A percentile compares a stretch with the other conserved stretches of the same genome.
phyloP scores from a whole-genome alignment of 106 monocot species.

The Dendrobium huoshanense region DNA sequence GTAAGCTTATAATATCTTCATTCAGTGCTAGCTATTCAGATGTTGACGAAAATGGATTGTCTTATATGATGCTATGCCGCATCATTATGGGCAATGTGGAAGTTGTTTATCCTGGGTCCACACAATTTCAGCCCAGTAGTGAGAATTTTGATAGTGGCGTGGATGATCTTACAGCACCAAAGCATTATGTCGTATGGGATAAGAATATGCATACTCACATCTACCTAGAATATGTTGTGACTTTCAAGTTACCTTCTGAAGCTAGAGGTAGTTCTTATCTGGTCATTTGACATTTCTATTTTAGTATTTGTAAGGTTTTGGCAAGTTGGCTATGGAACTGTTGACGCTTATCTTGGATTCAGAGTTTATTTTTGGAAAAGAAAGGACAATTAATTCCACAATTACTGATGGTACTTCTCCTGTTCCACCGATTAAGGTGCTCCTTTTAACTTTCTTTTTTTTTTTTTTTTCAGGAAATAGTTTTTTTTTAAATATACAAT shows the following conservation, averaged over 20 bases:
- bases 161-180: slow-evolving; percentile 60
- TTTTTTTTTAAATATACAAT: too few species aligned
- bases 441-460: slow-evolving; percentile 1
- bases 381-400: slow-evolving; percentile 17
- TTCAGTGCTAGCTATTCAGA: slow-evolving; percentile 49
- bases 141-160: slow-evolving; percentile 57
- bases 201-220: slow-evolving; percentile 39
- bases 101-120: slow-evolving; percentile 34
- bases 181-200: slow-evolving; percentile 60
- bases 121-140: slow-evolving; percentile 57
- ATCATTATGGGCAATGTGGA: slow-evolving; percentile 71
- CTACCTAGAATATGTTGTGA: slow-evolving; percentile 63
- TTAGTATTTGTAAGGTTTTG: slow-evolving; percentile 2
- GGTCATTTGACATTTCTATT: neutral
- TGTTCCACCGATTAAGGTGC: slow-evolving; percentile 24
- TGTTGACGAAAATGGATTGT: slow-evolving; percentile 54
- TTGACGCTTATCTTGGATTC: slow-evolving; percentile 4
- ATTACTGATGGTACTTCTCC: slow-evolving; percentile 28
- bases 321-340: slow-evolving; percentile 1
- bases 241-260: slow-evolving; percentile 36
- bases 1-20: neutral
- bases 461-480: neutral
- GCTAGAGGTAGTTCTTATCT: slow-evolving; percentile 38
- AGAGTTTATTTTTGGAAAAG: slow-evolving; percentile 29
- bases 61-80: slow-evolving; percentile 65